Base-by-base conservation (phyloP, 2,329 filamentous ascomycete species). In the Diaporthe sp. region DNA sequence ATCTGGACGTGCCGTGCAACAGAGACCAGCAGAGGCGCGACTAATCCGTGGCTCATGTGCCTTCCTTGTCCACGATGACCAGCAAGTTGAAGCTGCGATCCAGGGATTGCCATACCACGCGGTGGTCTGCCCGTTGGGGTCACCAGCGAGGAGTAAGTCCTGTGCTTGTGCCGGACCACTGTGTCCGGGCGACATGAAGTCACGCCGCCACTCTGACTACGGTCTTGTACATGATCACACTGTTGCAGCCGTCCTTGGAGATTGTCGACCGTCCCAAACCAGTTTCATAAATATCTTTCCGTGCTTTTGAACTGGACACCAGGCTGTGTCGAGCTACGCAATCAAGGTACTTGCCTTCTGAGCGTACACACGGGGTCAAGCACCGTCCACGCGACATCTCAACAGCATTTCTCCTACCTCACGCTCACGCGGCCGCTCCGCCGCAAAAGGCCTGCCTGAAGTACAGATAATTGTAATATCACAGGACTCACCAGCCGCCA, bases 371-470 rank as follows among this genome's bases (percentile, higher is more conserved):
- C 42, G 59, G 9, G 44, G 53, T n/a, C 58, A 56, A 22, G 27
- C 50, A 39, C 39, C 42, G 47, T 39, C 30, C 70, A 72, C 70
- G 70, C 70, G 70, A 61, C 25, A 15, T 30, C 25, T 50, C 19
- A 44, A 15, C 50, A 32, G 37, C 47, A 56, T 32, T 32, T 72
- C 13, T 35, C 35, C 19, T 25, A 56, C 56, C 56, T 22, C 61
- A 27, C n/a, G 17, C 8, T 37, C 63, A 66, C 63, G 44, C n/a
- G 22, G 63, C 42, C n/a, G 37, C 15, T 19, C 19, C 8, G 13
- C 13, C 12, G 32, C 17, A 37, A 51, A 13, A 13, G 27, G 22
- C n/a, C 7, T 25, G 19, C 17, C 39, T n/a, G 32, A 51, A 10
- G 30, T 9, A 25, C 44, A 37, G n/a, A 8, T n/a, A 12, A 12